Evolutionary conservation across 768 basidiomycete species (phyloP).

Genomic region (Termitomyces sp.): DNA sequence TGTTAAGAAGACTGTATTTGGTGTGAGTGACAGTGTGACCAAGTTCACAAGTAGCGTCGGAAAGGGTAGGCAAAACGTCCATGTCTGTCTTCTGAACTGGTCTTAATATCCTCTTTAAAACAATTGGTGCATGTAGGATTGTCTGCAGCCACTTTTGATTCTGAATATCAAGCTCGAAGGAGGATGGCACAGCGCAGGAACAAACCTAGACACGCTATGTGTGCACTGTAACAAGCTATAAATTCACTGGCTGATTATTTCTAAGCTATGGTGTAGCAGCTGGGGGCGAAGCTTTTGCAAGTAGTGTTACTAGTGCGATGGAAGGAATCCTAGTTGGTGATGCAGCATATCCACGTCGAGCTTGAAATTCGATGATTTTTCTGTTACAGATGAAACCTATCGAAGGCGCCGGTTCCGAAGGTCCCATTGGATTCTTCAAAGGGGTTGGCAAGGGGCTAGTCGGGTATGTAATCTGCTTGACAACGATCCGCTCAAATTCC

Average conservation of each 20-base stretch:
- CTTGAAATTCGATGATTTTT: neutral
- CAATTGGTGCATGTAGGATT: slow-evolving; percentile 46
- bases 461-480: slow-evolving; percentile 47
- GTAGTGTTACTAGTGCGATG: slow-evolving; percentile 90
- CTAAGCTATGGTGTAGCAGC: slow-evolving; percentile 90
- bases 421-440: slow-evolving; percentile 95
- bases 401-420: slow-evolving; percentile 92
- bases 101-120: neutral
- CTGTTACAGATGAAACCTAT: slow-evolving; percentile 81
- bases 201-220: slow-evolving; percentile 95
- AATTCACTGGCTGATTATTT: neutral
- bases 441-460: slow-evolving; percentile 95
- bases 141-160: slow-evolving; percentile 94
- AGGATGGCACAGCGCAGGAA: slow-evolving; percentile 88
- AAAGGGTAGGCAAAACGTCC: slow-evolving; percentile 55
- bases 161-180: slow-evolving; percentile 88
- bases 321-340: slow-evolving; percentile 81
- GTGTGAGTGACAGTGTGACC: slow-evolving; percentile 92
- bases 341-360: neutral
- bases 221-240: slow-evolving; percentile 18
- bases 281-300: slow-evolving; percentile 91
- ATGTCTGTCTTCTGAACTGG: neutral
- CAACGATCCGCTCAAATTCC: neutral
- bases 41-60: slow-evolving; percentile 97
- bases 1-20: slow-evolving; percentile 98